Evolutionary conservation across 2,329 filamentous ascomycete species (phyloP), one percentile per base, ranked within the genome.

Genomic region (Tympanopsis confertula): DNA sequence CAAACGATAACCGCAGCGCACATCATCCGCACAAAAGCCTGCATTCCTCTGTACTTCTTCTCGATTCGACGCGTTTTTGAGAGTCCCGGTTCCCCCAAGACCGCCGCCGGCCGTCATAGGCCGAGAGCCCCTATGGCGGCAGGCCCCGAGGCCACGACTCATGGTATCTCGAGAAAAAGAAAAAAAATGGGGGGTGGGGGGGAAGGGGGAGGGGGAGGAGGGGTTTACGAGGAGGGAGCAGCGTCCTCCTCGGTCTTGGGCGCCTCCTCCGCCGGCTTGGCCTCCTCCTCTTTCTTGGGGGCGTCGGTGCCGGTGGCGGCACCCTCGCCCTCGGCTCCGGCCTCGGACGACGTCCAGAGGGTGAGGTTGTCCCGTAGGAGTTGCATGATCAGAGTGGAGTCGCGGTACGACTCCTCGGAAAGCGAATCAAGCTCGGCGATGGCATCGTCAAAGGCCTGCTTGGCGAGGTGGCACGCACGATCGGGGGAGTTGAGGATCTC

Each of bases 311-410:
- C 65, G 51, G 73, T 65, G 68, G 51, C 67, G 41, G 68, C 51
- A 39, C 57, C 68, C 65, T 89, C 85, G 43, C 74, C 71, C 63
- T 94, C 89, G 54, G 71, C 79, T 53, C 76, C 85, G 53, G 76
- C 85, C 61, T 94, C 88, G 42, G 87, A 93, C 51, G 88, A 95
- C 52, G 88, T 95, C 88, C 88, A 95, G 64, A 95, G 82, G 49
- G 88, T 95, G 46, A 96, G 75, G 76, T 95, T 96, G 73, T 95
- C 89, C 60, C 89, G 86, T 62, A 96, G 82, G 45, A 96, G 77
- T 74, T 96, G 89, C 89, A 95, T 96, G 74, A 96, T 95, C 54
- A 96, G 78, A 42, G 89, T 96, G 78, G 86, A 94, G 69, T 96
- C 89, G 59, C 88, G 86, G 82, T 96, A 95, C 43, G 86, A 94